Evolutionary conservation across 208 protist genomes (phyloP).

Genomic region (Kentomonas sorsogonicus): DNA sequence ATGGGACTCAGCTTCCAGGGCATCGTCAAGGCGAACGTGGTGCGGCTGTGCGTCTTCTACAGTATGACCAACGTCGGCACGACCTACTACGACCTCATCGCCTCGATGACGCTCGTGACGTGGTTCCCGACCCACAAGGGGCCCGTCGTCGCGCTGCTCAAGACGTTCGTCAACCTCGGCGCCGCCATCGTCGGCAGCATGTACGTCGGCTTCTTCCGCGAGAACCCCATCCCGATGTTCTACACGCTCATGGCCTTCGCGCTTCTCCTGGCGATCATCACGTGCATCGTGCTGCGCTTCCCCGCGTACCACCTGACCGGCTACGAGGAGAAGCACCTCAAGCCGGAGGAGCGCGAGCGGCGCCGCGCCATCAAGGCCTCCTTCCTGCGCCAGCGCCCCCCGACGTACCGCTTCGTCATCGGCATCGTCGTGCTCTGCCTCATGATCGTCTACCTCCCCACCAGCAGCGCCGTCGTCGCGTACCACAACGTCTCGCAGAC

Average conservation of each 20-base stretch:
- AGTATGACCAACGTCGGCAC: conserved; percentile 26
- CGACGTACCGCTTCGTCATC: conserved; percentile 34
- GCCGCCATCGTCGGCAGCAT: conserved; percentile 40
- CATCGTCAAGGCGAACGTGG: conserved; percentile 24
- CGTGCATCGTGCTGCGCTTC: conserved; percentile 28
- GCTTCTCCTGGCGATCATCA: conserved; percentile 22
- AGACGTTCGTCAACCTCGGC: conserved; percentile 48
- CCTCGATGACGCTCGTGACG: conserved; percentile 31
- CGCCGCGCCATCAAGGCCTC: conserved; percentile 13
- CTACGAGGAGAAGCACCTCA: conserved; percentile 24
- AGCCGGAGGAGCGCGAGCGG: conserved; percentile 16
- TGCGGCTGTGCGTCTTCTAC: conserved; percentile 28
- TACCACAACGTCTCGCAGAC: conserved; percentile 19
- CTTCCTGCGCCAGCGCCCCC: conserved; percentile 26
- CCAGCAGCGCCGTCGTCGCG: conserved; percentile 22
- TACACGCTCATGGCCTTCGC: conserved; percentile 40
- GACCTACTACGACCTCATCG: conserved; percentile 26
- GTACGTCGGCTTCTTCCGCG: conserved; percentile 41
- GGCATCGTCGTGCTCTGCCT: conserved; percentile 15
- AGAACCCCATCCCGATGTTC: conserved; percentile 25
- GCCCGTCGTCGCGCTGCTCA: conserved; percentile 41
- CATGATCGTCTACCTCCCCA: conserved; percentile 30
- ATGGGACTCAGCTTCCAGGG: conserved; percentile 32
- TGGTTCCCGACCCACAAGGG: conserved; percentile 42
- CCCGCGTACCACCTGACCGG: conserved; percentile 29